Evolutionary conservation across 2,329 filamentous ascomycete species (phyloP), one percentile per base, ranked within the genome.

Genomic region (Monosporascus sp.): DNA sequence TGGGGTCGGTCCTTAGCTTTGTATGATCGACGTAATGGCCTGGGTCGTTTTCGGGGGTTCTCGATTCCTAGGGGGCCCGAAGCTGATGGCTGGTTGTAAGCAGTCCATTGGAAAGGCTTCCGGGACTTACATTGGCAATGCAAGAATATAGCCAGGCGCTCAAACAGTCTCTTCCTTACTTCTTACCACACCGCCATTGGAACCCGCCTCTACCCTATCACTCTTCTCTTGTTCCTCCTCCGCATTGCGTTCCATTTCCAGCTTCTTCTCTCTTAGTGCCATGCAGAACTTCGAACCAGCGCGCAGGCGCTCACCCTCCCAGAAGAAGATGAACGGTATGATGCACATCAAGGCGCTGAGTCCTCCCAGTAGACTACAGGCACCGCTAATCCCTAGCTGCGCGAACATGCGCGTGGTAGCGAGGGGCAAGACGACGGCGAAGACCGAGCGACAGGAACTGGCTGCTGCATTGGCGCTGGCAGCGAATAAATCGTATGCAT

Each of bases 401-500:
- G 58, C 53, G 54, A 81, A 81, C 75, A 82, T 79, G 53, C 70
- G 71, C 2, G 70, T 67, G 3, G 77, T 77, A 11, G 78, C 78
- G 18, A 87, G 71, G 4, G 84, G 83, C 46, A 87, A 71, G 1
- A 84, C 70, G 1, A 76, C 76, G 1, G 78, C 81, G 9, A 80
- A 68, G 3, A 81, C 61, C 24, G 74, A 79, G 3, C 80, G 72
- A 48, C 72, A 68, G 47, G 75, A 76, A 5, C 73, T 76, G 1
- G 77, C 71, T 0, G 79, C 77, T 0, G 79, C 79, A 51, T 81
- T 73, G 3, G 78, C 81, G 18, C 75, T 79, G 1, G 81, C 81
- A 0, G 83, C 82, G 60, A 81, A 87, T 46, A 83, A 77, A 57
- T 83, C 79, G 66, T 88, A 88, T n/a, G 84, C 83, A 59, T 87